phyloP scores from a whole-genome alignment of 73 alveolate species.

The Paramecium tetraurelia region DNA sequence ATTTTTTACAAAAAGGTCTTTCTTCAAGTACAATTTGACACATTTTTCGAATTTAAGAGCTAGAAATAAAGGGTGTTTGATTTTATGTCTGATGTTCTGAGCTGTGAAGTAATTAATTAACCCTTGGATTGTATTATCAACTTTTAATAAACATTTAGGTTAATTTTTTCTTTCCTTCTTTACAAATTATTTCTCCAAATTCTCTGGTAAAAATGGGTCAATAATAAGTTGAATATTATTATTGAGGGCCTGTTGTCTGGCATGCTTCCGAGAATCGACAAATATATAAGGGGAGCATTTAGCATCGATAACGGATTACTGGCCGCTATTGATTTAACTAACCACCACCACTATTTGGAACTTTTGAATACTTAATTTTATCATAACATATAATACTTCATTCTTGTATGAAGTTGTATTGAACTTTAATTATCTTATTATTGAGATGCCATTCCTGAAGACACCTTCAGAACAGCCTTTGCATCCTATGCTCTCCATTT shows the following conservation, averaged over 20 bases:
- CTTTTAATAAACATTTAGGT: slow-evolving; percentile 30
- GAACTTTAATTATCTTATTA: slow-evolving; percentile 65
- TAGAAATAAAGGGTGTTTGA: slow-evolving; percentile 67
- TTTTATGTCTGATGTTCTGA: slow-evolving; percentile 68
- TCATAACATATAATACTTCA: slow-evolving; percentile 58
- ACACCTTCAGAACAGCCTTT: slow-evolving; percentile 56
- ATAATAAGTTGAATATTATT: slow-evolving; percentile 30
- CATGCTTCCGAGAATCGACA: slow-evolving; percentile 70
- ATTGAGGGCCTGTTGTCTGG: slow-evolving; percentile 49
- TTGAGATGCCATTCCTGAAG: slow-evolving; percentile 53
- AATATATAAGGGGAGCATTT: slow-evolving; percentile 67
- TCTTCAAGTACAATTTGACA: slow-evolving; percentile 60
- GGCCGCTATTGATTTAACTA: neutral
- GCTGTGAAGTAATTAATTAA: slow-evolving; percentile 67
- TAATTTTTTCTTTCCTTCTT: slow-evolving; percentile 49
- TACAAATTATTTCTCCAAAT: slow-evolving; percentile 29
- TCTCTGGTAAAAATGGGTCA: slow-evolving; percentile 62
- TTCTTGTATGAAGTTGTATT: slow-evolving; percentile 69
- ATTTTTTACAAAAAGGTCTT: neutral
- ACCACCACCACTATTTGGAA: slow-evolving; percentile 54
- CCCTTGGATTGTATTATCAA: slow-evolving; percentile 51
- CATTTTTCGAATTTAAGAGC: slow-evolving; percentile 60
- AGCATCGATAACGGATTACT: slow-evolving; percentile 52
- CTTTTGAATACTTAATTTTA: slow-evolving; percentile 24
- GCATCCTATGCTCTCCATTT: slow-evolving; percentile 51